phyloP scores from a whole-genome alignment of 2,329 filamentous ascomycete species.

The Epichloe scottii region DNA sequence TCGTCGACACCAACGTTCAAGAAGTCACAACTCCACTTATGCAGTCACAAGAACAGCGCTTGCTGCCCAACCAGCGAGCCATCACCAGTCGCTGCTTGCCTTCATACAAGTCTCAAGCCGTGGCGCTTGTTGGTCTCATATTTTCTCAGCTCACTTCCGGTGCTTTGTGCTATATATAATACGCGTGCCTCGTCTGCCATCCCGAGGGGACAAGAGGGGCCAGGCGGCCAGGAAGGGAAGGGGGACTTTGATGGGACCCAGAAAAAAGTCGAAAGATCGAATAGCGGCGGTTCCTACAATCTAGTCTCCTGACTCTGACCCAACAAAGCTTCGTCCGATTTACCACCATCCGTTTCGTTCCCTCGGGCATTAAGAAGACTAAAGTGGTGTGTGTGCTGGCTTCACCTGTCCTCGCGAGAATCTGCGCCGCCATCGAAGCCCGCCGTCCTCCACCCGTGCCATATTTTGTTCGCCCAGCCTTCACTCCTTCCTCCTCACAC shows the following conservation, averaged over 20 bases:
- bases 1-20: too few species aligned
- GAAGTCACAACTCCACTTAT: constrained; percentile 1
- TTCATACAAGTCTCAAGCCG: background rate
- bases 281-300: background rate
- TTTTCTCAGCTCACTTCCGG: background rate
- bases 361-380: too few species aligned
- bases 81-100: background rate
- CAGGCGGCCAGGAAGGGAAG: background rate
- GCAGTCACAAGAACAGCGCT: constrained; percentile 1
- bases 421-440: background rate
- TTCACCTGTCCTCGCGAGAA: background rate
- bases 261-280: constrained; percentile 15
- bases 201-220: background rate
- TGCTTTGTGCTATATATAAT: background rate
- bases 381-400: background rate
- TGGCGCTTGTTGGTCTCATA: background rate
- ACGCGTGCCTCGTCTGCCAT: background rate
- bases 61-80: constrained; percentile 1
- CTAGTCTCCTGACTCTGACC: background rate
- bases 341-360: background rate
- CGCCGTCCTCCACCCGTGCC: background rate
- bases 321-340: background rate
- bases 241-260: constrained; percentile 10
- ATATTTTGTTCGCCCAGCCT: background rate
- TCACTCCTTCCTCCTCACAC: background rate